Base-by-base conservation (phyloP, 805 yeast species). In the Candida andamanensis region DNA sequence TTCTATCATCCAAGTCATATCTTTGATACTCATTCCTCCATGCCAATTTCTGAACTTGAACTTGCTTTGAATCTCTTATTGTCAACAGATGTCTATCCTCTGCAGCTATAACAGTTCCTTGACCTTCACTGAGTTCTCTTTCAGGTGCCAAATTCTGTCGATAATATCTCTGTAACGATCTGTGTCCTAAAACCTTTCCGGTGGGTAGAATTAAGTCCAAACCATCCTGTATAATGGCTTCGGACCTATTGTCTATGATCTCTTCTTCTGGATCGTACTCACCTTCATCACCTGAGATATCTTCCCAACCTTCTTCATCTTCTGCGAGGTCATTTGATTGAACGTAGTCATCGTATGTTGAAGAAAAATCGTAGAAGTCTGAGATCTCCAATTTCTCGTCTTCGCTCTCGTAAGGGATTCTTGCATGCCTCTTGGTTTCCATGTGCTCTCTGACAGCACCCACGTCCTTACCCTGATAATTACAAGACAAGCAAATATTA, bases 381-480 rank as follows among this genome's bases (percentile, higher is more conserved):
- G 87, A 73, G 26, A 90, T 69, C 49, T 80, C 82, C 29, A 78
- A 70, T 49, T 78, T 78, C 49, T 92, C 95, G 36, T 80, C 80
- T 33, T 76, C 80, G 0, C 76, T 58, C 47, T 92, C 97, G 57
- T 83, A 92, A 1, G 97, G 97, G 39, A 92, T 71, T 50, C 77
- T 74, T 63, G 90, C 82, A 56, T 92, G 99, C 36, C 86, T 77
- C 57, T 92, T 92, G 6, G 82, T 72, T 4, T 68, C 47, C 83
- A 86, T 80, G 56, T 92, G 99, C 26, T 85, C 92, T 45, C 95
- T 78, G 8, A 85, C 87, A 39, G 95, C 83, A 49, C 85, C 94
- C 18, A 90, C 52, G 33, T 78, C 76, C 40, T 75, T 73, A n/a
- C 97, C 97, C 56, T 84, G 82, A 52, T 79, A 92, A 19, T 68